Evolutionary conservation across 2,329 filamentous ascomycete genomes (phyloP).

Genomic region (Botrytis pseudocinerea): DNA sequence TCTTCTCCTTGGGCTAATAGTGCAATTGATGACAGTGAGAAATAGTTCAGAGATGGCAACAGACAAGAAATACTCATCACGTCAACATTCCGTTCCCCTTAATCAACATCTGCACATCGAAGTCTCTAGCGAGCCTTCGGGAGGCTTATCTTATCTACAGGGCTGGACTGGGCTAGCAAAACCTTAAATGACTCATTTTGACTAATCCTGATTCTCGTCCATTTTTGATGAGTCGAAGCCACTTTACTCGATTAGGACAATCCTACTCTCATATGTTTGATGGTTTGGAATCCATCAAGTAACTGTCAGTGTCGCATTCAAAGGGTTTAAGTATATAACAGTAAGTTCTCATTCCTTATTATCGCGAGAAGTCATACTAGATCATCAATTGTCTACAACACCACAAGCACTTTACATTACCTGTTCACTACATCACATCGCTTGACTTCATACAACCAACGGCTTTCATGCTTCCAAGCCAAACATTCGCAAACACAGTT

Average conservation of each 20-base stretch:
- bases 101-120: background rate
- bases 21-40: background rate
- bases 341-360: background rate
- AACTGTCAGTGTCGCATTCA: background rate
- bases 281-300: background rate
- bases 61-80: background rate
- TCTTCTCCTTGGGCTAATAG: background rate
- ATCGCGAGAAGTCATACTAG: background rate
- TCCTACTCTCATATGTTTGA: background rate
- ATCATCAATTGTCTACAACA: background rate
- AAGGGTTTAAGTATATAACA: background rate
- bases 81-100: background rate
- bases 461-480: background rate
- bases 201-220: background rate
- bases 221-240: background rate
- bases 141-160: background rate
- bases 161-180: background rate
- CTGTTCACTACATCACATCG: background rate
- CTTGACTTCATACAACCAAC: too few species aligned
- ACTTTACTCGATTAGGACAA: background rate
- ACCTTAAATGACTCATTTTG: constrained; percentile 12
- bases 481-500: background rate
- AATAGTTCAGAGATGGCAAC: background rate
- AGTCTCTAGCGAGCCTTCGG: background rate
- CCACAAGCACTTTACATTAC: background rate